A percentile compares a stretch with the other conserved stretches of the same genome.
phyloP scores from a whole-genome alignment of 148 eudicot species.

The Heliosperma pusillum region DNA sequence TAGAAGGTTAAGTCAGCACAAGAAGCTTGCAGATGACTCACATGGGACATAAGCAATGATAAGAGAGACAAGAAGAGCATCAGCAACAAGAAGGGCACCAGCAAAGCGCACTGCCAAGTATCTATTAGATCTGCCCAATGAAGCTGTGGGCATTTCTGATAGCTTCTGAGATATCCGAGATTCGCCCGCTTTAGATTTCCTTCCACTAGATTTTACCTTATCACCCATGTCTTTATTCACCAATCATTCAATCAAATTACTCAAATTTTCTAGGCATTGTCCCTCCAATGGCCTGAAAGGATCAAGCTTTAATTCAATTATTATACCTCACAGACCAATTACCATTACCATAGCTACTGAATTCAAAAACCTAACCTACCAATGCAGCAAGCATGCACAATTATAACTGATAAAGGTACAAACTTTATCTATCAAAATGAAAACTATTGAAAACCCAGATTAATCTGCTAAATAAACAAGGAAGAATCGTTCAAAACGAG shows the following conservation, averaged over 20 bases:
- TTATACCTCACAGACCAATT: neutral
- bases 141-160: neutral
- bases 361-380: neutral
- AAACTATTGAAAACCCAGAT: neutral
- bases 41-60: slow-evolving; percentile 79
- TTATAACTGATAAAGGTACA: neutral
- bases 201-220: slow-evolving; percentile 16
- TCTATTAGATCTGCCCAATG: slow-evolving; percentile 14
- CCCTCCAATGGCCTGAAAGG: slow-evolving; percentile 34
- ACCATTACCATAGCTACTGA: neutral
- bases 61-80: slow-evolving; percentile 51
- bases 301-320: slow-evolving; percentile 20
- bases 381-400: neutral
- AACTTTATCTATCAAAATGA: neutral
- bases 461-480: neutral
- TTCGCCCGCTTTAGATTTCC: slow-evolving; percentile 25
- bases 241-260: slow-evolving; percentile 35
- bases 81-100: slow-evolving; percentile 48
- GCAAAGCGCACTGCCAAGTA: slow-evolving; percentile 35
- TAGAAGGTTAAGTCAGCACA: neutral
- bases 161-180: slow-evolving; percentile 10
- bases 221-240: slow-evolving; percentile 24
- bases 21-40: slow-evolving; percentile 28
- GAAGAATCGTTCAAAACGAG: neutral
- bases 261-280: slow-evolving; percentile 25